Evolutionary conservation across 257 asterid genomes (phyloP), one percentile per base, ranked within the genome.

Genomic region (Penstemon eatonii): DNA sequence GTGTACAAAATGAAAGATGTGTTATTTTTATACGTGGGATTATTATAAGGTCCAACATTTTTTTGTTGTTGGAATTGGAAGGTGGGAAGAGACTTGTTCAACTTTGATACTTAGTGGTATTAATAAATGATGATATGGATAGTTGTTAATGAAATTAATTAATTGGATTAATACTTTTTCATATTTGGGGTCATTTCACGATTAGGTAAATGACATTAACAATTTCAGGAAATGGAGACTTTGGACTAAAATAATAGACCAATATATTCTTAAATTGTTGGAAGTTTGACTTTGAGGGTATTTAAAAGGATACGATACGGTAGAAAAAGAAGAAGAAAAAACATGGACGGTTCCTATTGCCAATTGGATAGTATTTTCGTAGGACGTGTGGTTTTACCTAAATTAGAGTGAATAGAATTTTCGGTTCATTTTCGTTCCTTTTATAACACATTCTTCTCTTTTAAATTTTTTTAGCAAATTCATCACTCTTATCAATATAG

Each of bases 51-150:
- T 65, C 54, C 64, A 39, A 12, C 59, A 46, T 64, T 44, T 15
- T 70, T 70, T 51, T 63, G 33, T 78, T 43, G 64, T n/a, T n/a
- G n/a, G n/a, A n/a, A 70, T 73, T 76, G 72, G 73, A 13, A 45
- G 55, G 56, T 73, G 69, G 49, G 56, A 40, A 8, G 36, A 11
- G 71, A 11, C 60, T 18, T 54, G 40, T 38, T 54, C 47, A 39
- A 56, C 55, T 73, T 8, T 42, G 6, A 40, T 68, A 25, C 19
- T 6, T 36, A 50, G 8, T 60, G n/a, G 69, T 19, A 38, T 51
- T 60, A 69, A 60, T 50, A 59, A 60, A 69, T 63, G 57, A 63
- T 5, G 54, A 18, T 63, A 45, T 9, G 44, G 68, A 45, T 63
- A 36, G 13, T 49, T 45, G 57, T 46, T 46, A 25, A 5, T 43